Percentiles rank a stretch among this genome's conserved stretches.
These are phyloP conservation scores for Starmerella gropengiesseri DNA, from an alignment of 805 yeast genomes.

Conservation along the genomic window DNA sequence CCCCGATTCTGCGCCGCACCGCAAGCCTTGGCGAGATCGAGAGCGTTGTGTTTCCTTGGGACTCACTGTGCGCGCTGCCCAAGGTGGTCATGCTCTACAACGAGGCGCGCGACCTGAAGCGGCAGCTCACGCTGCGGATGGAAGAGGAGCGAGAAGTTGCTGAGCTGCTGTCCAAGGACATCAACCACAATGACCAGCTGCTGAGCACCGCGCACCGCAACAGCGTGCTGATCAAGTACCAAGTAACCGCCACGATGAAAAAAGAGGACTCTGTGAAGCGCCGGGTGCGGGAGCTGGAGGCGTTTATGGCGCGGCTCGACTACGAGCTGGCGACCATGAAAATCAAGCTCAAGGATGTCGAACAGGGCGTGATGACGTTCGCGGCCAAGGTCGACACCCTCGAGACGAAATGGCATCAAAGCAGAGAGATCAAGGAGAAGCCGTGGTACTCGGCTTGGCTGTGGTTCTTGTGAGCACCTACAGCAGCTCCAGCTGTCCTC, in stretches of 20 bases:
- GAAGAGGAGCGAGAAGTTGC: constrained; percentile 8
- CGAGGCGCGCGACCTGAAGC: constrained; percentile 17
- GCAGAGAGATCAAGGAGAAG: constrained; percentile 2
- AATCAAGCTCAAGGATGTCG: constrained; percentile 56
- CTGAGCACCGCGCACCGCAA: constrained; percentile 22
- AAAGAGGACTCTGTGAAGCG: constrained; percentile 25
- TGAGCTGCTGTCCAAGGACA: constrained; percentile 12
- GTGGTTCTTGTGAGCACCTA: background rate
- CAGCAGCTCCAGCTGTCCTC: background rate
- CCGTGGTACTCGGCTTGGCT: constrained; percentile 10
- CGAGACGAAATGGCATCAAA: constrained; percentile 23
- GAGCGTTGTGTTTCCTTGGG: constrained; percentile 17
- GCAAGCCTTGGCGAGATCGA: constrained; percentile 19
- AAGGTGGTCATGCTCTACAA: constrained; percentile 14
- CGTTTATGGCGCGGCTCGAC: constrained; percentile 45
- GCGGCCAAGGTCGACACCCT: constrained; percentile 31
- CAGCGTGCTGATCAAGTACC: constrained; percentile 23
- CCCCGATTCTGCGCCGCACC: constrained; percentile 15
- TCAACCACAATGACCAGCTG: constrained; percentile 18
- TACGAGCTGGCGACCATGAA: constrained; percentile 54
- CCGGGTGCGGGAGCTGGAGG: constrained; percentile 41
- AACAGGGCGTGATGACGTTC: constrained; percentile 44
- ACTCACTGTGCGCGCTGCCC: constrained; percentile 20
- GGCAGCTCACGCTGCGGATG: constrained; percentile 15
- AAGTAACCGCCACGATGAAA: constrained; percentile 20